Conservation (phyloP, 768 basidiomycete species). For the Lactifluus piperatus region DNA sequence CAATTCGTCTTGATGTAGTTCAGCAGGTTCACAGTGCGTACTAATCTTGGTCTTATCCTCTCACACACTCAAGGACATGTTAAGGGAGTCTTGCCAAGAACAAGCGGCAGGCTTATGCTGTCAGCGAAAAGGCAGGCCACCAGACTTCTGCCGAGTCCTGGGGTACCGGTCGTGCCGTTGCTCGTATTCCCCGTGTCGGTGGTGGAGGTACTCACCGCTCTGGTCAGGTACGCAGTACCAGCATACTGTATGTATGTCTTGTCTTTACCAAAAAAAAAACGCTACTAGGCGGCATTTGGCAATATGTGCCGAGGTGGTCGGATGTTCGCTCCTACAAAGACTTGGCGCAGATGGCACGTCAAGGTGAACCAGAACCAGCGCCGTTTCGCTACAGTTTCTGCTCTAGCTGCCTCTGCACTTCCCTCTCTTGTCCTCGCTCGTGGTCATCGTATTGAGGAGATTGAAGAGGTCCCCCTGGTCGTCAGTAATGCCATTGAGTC, state of each 20-base stretch:
- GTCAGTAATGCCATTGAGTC: constrained; percentile 71
- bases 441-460: constrained; percentile 96
- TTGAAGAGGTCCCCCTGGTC: constrained; percentile 95
- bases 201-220: constrained; percentile 98
- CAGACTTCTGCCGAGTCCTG: constrained; percentile 99
- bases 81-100: constrained; percentile 97
- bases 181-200: constrained; percentile 99
- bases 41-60: not conserved
- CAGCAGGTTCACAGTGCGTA: constrained; percentile 96
- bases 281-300: constrained; percentile 84
- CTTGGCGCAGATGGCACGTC: constrained; percentile 99
- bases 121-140: constrained; percentile 96
- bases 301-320: constrained; percentile 99
- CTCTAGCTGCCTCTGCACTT: constrained; percentile 94
- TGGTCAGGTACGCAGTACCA: constrained; percentile 61
- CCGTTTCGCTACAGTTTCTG: constrained; percentile 95
- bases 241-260: not conserved
- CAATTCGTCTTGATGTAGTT: constrained; percentile 98
- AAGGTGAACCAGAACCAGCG: constrained; percentile 99
- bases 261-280: constrained; percentile 11
- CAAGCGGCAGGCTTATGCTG: constrained; percentile 93
- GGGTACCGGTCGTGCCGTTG: constrained; percentile 99
- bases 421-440: constrained; percentile 98
- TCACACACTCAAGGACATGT: not conserved
- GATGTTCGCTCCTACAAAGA: constrained; percentile 99